Percentiles rank a stretch among this genome's conserved stretches.
phyloP scores from a whole-genome alignment of 2,329 filamentous ascomycete genomes.

The Elsinoe arachidis region DNA sequence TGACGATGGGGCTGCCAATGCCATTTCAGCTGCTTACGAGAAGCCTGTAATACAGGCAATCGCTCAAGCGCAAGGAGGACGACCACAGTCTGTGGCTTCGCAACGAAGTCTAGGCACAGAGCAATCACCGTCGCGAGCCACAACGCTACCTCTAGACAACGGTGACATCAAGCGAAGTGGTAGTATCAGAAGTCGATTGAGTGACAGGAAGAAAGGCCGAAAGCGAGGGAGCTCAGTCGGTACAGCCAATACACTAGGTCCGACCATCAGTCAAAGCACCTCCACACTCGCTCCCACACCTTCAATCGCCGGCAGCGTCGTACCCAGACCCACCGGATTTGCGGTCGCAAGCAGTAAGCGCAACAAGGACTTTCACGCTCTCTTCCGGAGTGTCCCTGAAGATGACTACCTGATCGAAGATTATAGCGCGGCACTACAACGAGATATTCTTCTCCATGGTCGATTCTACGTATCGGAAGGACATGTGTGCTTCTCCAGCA shows the following conservation, averaged over 20 bases:
- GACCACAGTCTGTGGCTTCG: conserved; percentile 34
- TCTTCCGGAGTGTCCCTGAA: conserved; percentile 94
- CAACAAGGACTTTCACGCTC: conserved; percentile 85
- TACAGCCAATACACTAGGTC: conserved; percentile 58
- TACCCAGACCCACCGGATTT: conserved; percentile 82
- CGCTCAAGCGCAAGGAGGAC: conserved; percentile 25
- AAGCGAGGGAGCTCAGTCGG: conserved; percentile 72
- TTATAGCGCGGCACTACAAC: conserved; percentile 91
- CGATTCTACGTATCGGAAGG: conserved; percentile 94
- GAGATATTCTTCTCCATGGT: conserved; percentile 90
- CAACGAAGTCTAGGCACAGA: conserved; percentile 40
- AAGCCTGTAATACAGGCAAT: conserved; percentile 28
- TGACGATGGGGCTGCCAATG: conserved; percentile 50
- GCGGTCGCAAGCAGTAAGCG: conserved; percentile 93
- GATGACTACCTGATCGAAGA: conserved; percentile 98
- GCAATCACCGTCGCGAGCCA: conserved; percentile 57
- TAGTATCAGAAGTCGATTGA: conserved; percentile 47
- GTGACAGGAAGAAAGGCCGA: conserved; percentile 45
- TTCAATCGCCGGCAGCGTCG: conserved; percentile 40
- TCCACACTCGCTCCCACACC: conserved; percentile 47
- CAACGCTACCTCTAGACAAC: conserved; percentile 53
- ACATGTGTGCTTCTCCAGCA: conserved; percentile 97
- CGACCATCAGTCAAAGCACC: conserved; percentile 62
- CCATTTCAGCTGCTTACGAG: conserved; percentile 53
- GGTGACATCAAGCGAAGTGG: conserved; percentile 45